Conservation (phyloP, 768 basidiomycete genomes). For the Royoungia palumana region DNA sequence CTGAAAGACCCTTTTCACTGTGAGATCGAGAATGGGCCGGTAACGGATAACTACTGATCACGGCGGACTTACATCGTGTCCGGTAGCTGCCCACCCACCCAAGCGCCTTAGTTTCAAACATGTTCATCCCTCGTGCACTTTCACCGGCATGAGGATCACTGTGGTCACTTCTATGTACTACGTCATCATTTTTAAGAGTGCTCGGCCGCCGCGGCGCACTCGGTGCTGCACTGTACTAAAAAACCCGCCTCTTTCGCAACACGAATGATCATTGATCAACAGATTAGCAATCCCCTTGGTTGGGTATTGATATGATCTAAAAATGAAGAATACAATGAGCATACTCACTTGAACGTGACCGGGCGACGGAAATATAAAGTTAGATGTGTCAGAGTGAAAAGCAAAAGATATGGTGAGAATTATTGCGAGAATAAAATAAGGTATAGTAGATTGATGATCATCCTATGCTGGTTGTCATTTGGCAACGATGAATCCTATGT, state of each 20-base stretch:
- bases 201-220: too few species aligned
- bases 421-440: slow-evolving; percentile 26
- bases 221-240: not conserved
- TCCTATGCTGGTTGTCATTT: slow-evolving; percentile 24
- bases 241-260: slow-evolving; percentile 31
- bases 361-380: slow-evolving; percentile 33
- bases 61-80: too few species aligned
- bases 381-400: slow-evolving; percentile 21
- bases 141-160: too few species aligned
- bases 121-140: too few species aligned
- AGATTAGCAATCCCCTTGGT: slow-evolving; percentile 32
- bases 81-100: too few species aligned
- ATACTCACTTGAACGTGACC: slow-evolving; percentile 33
- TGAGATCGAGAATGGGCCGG: too few species aligned
- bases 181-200: too few species aligned
- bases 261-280: slow-evolving; percentile 37
- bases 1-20: too few species aligned
- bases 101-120: too few species aligned
- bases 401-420: slow-evolving; percentile 33
- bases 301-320: not conserved
- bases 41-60: too few species aligned
- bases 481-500: slow-evolving; percentile 20
- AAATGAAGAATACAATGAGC: not conserved
- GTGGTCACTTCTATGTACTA: too few species aligned
- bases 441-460: slow-evolving; percentile 36